Base-by-base conservation (phyloP, 2,329 filamentous ascomycete genomes). In the Pseudogymnoascus sp. region DNA sequence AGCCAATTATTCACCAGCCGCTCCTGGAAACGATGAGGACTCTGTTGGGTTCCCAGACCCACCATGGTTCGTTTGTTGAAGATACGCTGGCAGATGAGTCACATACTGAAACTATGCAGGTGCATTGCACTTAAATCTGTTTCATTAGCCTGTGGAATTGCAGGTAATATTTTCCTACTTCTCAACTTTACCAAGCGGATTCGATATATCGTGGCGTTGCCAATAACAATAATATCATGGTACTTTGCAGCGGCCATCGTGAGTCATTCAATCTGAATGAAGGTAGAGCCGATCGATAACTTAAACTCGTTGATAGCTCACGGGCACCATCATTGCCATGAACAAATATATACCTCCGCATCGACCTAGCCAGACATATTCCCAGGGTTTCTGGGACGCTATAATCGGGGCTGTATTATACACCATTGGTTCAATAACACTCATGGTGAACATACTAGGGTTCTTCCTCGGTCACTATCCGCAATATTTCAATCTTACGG, bases 401-500 rank as follows among this genome's bases (percentile, higher is more conserved):
- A 78, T 89, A 11, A 81, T 87, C 25, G 85, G 86, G 1, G 84
- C 85, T 1, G 72, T 77, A 1, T 76, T 89, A 7, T 90, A 90
- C 71, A 77, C 86, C 42, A 70, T 87, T n/a, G 83, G 85, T 64
- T 83, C 83, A 5, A 77, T 84, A 71, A 77, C 88, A 6, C 74
- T 90, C 1, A 85, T 88, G 80, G 72, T 87, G 65, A 90, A 90
- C 66, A 88, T 89, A 84, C 73, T 87, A 12, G 86, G 86, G 1
- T 88, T 87, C 66, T 84, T 87, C 63, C 76, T 87, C 0, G 79
- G 79, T 1, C 88, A 90, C 67, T 96, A 96, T 69, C 82, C 82
- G 5, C 88, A 90, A 67, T 87, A 91, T 69, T 96, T 96, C 67
- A 79, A 82, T 67, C 79, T 96, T 23, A 92, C 89, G 0, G 84